A percentile compares a stretch with the other conserved stretches of the same genome.
These are phyloP conservation scores for Dictyostelium intermedium DNA, from an alignment of 78 protist genomes.

Conservation along the genomic window DNA sequence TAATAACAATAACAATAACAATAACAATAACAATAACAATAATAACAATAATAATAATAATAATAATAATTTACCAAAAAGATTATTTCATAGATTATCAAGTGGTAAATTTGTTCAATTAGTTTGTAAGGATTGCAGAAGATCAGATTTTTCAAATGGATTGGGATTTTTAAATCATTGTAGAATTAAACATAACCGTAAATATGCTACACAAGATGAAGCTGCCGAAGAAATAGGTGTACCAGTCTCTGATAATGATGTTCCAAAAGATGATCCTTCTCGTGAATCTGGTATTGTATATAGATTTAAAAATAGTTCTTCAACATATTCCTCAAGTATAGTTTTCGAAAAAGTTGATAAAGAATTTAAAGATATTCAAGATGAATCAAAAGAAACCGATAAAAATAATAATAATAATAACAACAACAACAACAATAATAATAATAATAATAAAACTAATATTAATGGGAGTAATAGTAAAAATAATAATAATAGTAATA, in stretches of 20 bases:
- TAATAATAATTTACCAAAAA: not conserved
- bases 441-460: not conserved
- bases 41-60: too few species aligned
- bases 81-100: not conserved
- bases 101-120: not conserved
- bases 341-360: not conserved
- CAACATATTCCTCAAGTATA: not conserved
- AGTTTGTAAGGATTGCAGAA: constrained; percentile 28
- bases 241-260: not conserved
- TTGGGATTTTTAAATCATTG: constrained; percentile 44
- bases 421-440: not conserved
- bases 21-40: too few species aligned
- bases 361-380: not conserved
- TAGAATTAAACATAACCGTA: not conserved
- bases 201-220: constrained; percentile 7
- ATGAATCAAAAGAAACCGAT: not conserved
- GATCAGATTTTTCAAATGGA: not conserved
- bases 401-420: not conserved
- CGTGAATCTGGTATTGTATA: not conserved
- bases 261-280: constrained; percentile 58
- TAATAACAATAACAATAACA: too few species aligned
- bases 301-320: not conserved
- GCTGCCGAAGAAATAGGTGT: not conserved
- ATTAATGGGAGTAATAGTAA: not conserved
- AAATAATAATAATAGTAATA: not conserved